These are phyloP conservation scores for Sporothrix globosa DNA, from an alignment of 2,329 filamentous ascomycete species.

Conservation along the genomic window DNA sequence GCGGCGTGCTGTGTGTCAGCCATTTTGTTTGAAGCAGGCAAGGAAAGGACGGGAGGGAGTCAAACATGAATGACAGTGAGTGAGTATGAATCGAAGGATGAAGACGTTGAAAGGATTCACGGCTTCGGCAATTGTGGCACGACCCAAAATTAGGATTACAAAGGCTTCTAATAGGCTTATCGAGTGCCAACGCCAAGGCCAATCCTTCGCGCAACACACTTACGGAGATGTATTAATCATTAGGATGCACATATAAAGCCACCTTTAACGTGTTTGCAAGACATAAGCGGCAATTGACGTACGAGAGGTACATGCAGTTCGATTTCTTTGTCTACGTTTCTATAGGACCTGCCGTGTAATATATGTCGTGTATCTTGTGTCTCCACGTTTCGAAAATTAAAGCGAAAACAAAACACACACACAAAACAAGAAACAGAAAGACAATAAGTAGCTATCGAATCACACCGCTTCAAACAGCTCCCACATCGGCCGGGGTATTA, in stretches of 20 bases:
- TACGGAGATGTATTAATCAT: no score
- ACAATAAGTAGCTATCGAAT: neutral
- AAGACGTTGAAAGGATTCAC: neutral
- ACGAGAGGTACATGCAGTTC: neutral
- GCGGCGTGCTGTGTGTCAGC: neutral
- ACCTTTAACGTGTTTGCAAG: neutral
- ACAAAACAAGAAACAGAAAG: neutral
- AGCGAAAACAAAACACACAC: neutral
- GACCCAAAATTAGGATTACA: neutral
- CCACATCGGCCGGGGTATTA: slow-evolving; percentile 65
- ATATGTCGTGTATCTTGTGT: neutral
- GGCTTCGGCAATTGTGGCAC: neutral
- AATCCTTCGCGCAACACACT: neutral
- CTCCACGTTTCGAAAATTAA: neutral
- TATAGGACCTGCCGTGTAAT: neutral
- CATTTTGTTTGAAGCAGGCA: neutral
- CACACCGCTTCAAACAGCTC: slow-evolving; percentile 47
- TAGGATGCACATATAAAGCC: no score
- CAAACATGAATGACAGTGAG: neutral
- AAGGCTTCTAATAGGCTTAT: neutral
- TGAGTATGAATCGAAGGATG: neutral
- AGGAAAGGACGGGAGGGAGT: no score
- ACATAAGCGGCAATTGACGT: neutral
- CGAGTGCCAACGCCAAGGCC: neutral
- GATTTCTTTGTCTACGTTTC: neutral